Percentiles rank a stretch among this genome's conserved stretches.
Evolutionary conservation across 169 alveolate species (phyloP).

Genomic region (Eimeria necatrix): DNA sequence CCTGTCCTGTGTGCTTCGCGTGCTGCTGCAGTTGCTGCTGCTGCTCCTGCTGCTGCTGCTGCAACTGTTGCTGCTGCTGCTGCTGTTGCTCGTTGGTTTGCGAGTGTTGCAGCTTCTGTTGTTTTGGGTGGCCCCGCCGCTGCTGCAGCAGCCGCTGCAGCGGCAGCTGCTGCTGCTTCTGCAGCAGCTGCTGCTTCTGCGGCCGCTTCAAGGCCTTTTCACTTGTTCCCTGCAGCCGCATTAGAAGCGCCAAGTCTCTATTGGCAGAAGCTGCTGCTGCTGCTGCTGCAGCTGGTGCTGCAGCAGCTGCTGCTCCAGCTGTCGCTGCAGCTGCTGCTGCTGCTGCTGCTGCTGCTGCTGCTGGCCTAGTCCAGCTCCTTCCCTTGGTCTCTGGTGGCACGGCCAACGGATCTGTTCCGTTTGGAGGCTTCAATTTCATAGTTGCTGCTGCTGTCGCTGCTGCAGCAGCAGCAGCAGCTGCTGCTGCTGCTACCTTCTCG

Average conservation of each 20-base stretch:
- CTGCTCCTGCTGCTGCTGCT: not conserved
- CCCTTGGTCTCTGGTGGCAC: not conserved
- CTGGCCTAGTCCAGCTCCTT: not conserved
- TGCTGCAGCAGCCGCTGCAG: not conserved
- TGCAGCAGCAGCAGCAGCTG: not conserved
- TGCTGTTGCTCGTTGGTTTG: not conserved
- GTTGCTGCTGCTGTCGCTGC: not conserved
- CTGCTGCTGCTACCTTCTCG: not conserved
- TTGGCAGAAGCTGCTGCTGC: not conserved
- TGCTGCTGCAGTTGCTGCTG: not conserved
- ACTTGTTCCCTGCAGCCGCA: not conserved
- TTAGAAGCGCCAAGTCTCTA: not conserved
- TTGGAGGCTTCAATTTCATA: not conserved
- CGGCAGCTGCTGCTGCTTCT: not conserved
- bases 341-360: not conserved
- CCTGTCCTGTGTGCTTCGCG: not conserved
- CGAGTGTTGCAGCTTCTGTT: too few species aligned
- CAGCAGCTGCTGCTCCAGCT: not conserved
- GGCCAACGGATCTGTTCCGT: not conserved
- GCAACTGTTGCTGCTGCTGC: not conserved
- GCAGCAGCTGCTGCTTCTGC: not conserved
- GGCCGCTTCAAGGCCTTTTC: not conserved
- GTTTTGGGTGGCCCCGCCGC: not conserved
- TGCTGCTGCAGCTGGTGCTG: not conserved
- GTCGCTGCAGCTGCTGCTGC: not conserved